Base-by-base conservation (phyloP, 2,329 filamentous ascomycete species). In the Epichloe uncinata region DNA sequence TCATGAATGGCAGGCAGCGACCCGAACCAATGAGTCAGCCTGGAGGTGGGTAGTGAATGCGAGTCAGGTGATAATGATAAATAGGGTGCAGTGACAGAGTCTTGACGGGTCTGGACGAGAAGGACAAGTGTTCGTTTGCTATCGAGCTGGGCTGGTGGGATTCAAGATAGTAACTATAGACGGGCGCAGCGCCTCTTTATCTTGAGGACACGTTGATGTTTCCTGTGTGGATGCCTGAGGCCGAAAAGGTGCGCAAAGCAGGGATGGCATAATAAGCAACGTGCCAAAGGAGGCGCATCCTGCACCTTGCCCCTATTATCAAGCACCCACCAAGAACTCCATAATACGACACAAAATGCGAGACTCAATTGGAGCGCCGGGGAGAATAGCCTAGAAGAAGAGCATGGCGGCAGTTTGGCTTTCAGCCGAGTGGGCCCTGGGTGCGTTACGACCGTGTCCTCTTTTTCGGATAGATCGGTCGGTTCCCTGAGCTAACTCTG, bases 171-270 rank as follows among this genome's bases (percentile, higher is more conserved):
- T n/a, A n/a, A 35, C 20, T 33, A 11, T 12, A 5, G 22, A 15
- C 35, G 49, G 46, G 18, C 26, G 26, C 16, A 20, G 40, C 26
- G 2, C 37, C 40, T 53, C 50, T 53, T 53, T 53, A 53, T 53
- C 34, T 60, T 56, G 54, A 63, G 61, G 61, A 60, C 61, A 63
- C 61, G 61, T 63, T 56, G 56, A 59, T 48, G 48, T 44, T 58
- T 57, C 53, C 46, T 49, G 48, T 44, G 53, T 35, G 34, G 42
- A 1, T 57, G 62, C 63, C 63, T 65, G 58, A 65, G 63, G 63
- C 60, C 50, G 1, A 44, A 51, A 53, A 52, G 55, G 57, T 53
- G 55, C 50, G 49, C 37, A 43, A 36, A n/a, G 35, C 42, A 34
- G 36, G 35, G 41, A 44, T 26, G 13, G 42, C 6, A 34, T 5